Evolutionary conservation across 345 rosid species (phyloP).

Genomic region (Geranium rotundifolium): DNA sequence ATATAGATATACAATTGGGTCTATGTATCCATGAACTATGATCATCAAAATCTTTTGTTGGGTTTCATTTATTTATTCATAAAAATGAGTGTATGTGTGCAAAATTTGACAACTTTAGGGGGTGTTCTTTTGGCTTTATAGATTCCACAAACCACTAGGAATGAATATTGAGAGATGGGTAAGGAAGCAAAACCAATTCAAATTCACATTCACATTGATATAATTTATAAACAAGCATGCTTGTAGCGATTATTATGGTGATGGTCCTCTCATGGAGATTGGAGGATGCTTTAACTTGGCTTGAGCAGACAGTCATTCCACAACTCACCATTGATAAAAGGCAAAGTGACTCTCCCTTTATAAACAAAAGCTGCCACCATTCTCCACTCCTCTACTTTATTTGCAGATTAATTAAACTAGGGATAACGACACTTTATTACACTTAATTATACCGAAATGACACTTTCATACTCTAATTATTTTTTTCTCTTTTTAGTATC

Average conservation of each 20-base stretch:
- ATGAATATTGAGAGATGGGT: no score
- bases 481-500: no score
- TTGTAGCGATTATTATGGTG: no score
- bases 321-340: constrained; percentile 14
- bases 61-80: neutral
- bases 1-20: constrained; percentile 10
- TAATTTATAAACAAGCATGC: no score
- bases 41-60: neutral
- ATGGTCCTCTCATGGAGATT: neutral
- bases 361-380: constrained; percentile 32
- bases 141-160: constrained; percentile 24
- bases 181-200: neutral
- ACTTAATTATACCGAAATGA: no score
- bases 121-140: constrained; percentile 14
- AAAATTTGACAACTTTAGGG: constrained; percentile 11
- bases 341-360: constrained; percentile 8
- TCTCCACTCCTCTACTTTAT: neutral
- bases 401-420: no score
- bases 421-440: no score
- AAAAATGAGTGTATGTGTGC: constrained; percentile 1
- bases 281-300: neutral
- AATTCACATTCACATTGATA: neutral
- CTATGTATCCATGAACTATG: neutral
- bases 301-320: constrained; percentile 17
- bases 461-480: no score